Percentiles rank a stretch among this genome's conserved stretches.
phyloP scores from a whole-genome alignment of 352 stramenopile genomes.

The Phytophthora fragariaefolia region DNA sequence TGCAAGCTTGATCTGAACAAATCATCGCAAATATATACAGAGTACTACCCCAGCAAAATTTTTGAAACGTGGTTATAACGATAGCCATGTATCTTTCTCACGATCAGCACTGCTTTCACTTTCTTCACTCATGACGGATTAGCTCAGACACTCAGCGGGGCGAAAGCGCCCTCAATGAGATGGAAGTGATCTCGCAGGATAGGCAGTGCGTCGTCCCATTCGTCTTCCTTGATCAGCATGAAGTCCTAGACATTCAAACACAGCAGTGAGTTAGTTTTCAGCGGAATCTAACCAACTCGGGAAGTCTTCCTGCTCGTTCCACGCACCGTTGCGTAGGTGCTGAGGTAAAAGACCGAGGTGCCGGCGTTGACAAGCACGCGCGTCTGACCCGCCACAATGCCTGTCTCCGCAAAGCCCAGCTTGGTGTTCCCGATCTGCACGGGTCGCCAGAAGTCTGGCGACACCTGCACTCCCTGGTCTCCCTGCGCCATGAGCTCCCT shows the following conservation, averaged over 20 bases:
- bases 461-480: constrained; percentile 62
- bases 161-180: constrained; percentile 53
- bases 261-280: neutral
- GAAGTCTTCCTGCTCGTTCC: neutral
- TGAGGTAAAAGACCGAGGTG: constrained; percentile 75
- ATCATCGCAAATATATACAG: constrained; percentile 23
- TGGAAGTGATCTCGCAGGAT: constrained; percentile 56
- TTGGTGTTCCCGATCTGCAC: constrained; percentile 72
- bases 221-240: constrained; percentile 78
- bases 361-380: constrained; percentile 59
- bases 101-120: neutral
- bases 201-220: constrained; percentile 58
- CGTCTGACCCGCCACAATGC: constrained; percentile 74
- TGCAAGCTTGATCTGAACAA: constrained; percentile 48
- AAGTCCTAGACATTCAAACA: constrained; percentile 48
- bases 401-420: constrained; percentile 64
- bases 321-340: constrained; percentile 63
- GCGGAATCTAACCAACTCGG: neutral
- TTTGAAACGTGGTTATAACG: neutral
- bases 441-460: constrained; percentile 65
- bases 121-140: neutral
- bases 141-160: constrained; percentile 36
- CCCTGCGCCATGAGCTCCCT: constrained; percentile 39
- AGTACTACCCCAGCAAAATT: constrained; percentile 3
- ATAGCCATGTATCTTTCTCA: neutral